phyloP scores from a whole-genome alignment of 306 rosid species.

The Erythrophleum fordii region DNA sequence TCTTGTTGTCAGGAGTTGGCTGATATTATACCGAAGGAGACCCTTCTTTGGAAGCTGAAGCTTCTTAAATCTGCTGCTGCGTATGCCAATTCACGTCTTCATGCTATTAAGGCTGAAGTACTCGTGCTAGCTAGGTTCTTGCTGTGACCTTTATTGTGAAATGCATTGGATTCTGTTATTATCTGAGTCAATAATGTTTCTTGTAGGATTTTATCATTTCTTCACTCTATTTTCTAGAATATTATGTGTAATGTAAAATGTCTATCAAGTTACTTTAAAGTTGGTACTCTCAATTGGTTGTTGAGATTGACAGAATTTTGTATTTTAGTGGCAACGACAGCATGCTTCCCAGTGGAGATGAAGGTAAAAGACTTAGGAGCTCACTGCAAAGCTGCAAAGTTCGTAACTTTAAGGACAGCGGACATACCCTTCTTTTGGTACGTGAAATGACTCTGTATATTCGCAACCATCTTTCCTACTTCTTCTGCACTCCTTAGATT shows the following conservation, averaged over 20 bases:
- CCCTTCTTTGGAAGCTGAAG: constrained; percentile 94
- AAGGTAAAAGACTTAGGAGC: constrained; percentile 67
- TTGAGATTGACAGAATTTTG: constrained; percentile 40
- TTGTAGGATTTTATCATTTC: constrained; percentile 24
- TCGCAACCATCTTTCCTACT: constrained; percentile 11
- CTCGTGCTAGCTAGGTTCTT: constrained; percentile 89
- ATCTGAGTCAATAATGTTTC: not conserved
- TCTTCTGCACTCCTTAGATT: not conserved
- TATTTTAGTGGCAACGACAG: constrained; percentile 83
- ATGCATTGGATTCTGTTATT: constrained; percentile 9
- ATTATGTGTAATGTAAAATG: constrained; percentile 1
- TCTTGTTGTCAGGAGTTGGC: constrained; percentile 61
- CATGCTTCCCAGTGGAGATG: constrained; percentile 87
- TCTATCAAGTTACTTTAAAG: constrained; percentile 33
- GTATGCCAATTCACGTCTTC: constrained; percentile 91
- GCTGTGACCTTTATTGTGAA: not conserved
- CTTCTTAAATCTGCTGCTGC: constrained; percentile 90
- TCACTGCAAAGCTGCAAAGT: constrained; percentile 64
- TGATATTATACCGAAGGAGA: constrained; percentile 72
- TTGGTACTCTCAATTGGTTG: constrained; percentile 19
- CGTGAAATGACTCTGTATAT: constrained; percentile 37
- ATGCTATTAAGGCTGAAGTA: constrained; percentile 95
- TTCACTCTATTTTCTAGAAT: constrained; percentile 10
- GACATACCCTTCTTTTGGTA: constrained; percentile 96
- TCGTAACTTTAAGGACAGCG: constrained; percentile 75